phyloP scores from a whole-genome alignment of 2,329 filamentous ascomycete species.

The Tolypocladium tropicale region DNA sequence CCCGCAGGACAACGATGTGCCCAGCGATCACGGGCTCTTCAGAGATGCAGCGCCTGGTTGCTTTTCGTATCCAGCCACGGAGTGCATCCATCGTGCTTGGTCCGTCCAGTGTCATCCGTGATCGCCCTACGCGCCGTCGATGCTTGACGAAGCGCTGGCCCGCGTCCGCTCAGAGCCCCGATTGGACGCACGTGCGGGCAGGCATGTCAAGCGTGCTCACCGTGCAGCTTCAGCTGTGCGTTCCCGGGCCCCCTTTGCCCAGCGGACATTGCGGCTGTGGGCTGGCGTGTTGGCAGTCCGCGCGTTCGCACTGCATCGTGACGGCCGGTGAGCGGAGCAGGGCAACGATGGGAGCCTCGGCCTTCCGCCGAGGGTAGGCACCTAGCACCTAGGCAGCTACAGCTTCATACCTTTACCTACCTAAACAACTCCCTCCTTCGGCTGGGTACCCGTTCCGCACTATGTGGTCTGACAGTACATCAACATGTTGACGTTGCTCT shows the following conservation, averaged over 20 bases:
- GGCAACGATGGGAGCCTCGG: too few species aligned
- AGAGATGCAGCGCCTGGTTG: not conserved
- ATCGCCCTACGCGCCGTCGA: not conserved
- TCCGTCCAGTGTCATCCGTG: not conserved
- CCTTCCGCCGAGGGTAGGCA: too few species aligned
- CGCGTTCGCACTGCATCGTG: not conserved
- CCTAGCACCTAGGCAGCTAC: too few species aligned
- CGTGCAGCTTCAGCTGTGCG: not conserved
- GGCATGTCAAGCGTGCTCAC: not conserved
- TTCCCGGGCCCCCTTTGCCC: not conserved
- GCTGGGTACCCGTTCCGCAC: too few species aligned
- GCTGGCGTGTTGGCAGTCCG: too few species aligned
- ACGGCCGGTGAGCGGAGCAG: not conserved
- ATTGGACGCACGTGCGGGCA: not conserved
- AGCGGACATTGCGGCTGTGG: not conserved
- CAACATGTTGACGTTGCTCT: too few species aligned
- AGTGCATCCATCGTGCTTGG: not conserved
- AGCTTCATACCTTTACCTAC: too few species aligned
- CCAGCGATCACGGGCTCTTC: too few species aligned
- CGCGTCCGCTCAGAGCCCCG: not conserved
- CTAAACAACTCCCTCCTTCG: too few species aligned
- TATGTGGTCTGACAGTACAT: too few species aligned
- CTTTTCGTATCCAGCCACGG: too few species aligned
- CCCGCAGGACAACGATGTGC: too few species aligned
- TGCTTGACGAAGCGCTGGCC: not conserved